Base-by-base conservation (phyloP, 768 basidiomycete species). In the Dictyophora rubrovolvata region DNA sequence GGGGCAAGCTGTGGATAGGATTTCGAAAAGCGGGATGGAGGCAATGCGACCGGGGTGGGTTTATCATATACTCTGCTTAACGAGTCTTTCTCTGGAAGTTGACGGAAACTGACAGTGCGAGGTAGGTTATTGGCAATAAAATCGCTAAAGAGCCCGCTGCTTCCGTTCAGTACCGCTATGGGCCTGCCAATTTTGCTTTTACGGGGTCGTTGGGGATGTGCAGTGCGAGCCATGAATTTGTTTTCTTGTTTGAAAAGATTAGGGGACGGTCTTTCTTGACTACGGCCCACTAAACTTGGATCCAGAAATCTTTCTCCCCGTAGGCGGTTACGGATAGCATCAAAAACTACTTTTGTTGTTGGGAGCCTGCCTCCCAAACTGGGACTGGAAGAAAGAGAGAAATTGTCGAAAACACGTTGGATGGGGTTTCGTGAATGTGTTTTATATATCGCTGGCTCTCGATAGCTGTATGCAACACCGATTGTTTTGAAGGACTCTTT, bases 161-260 rank as follows among this genome's bases (percentile, higher is more conserved):
- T 57, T 33, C 48, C 50, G 47, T 33, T 57, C n/a, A 57, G 14
- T 33, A 50, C 17, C 18, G 18, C 47, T n/a, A 57, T 50, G 10
- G 56, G 56, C 42, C 20, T 57, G 7, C 56, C 42, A 42, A 57
- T 57, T 22, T 57, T 50, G 56, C 48, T 57, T 37, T 57, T 57
- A 9, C 48, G 68, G 62, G 12, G 56, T 50, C 21, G 66, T 7
- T 28, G 28, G 7, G 28, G 28, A 28, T 28, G 28, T 7, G n/a
- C n/a, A n/a, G n/a, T n/a, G n/a, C 28, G 28, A 28, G 28, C 28
- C 28, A 28, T 28, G 28, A 28, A 28, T 28, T 28, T 28, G 28
- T 28, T 28, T 28, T 28, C 28, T 7, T 28, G 28, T 28, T 28
- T 28, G 28, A 28, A 28, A 28, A 28, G 28, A 28, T 28, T 28